A percentile compares a stretch with the other conserved stretches of the same genome.
Conservation (phyloP, 2,329 filamentous ascomycete genomes). For the Alternaria sp. region DNA sequence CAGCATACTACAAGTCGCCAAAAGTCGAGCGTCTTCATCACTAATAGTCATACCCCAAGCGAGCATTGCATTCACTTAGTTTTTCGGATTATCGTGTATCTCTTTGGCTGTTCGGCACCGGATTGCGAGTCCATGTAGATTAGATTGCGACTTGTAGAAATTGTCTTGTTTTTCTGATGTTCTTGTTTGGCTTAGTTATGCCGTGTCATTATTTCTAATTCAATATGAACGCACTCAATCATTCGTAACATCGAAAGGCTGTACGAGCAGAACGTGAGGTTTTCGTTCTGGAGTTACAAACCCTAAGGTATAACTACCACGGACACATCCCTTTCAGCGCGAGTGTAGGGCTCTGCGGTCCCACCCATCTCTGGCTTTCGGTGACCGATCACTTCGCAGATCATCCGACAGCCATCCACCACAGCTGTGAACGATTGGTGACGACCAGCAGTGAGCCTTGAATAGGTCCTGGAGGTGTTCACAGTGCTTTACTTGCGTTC, state of each 20-base stretch:
- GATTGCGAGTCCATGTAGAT: slow-evolving; percentile 12
- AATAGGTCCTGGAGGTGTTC: background rate
- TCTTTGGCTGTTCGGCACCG: background rate
- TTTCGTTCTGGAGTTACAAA: too few relatives aligned
- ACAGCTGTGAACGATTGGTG: background rate
- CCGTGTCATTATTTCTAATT: background rate
- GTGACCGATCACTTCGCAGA: background rate
- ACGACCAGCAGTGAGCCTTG: background rate
- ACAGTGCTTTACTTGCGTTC: background rate
- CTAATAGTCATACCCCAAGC: slow-evolving; percentile 8
- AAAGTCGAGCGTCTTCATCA: background rate
- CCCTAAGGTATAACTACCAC: background rate
- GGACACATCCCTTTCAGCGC: background rate
- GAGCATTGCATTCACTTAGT: slow-evolving; percentile 5
- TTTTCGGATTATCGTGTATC: background rate
- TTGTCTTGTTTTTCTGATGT: background rate
- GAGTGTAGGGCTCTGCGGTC: background rate
- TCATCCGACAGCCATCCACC: background rate
- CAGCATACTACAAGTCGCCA: background rate
- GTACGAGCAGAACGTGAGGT: background rate
- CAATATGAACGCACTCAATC: background rate
- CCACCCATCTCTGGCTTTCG: background rate
- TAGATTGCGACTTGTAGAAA: slow-evolving; percentile 11
- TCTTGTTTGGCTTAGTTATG: background rate
- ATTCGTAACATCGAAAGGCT: background rate